phyloP scores from a whole-genome alignment of 108 stramenopile species.

The Pseudonitzschia delicatissima region DNA sequence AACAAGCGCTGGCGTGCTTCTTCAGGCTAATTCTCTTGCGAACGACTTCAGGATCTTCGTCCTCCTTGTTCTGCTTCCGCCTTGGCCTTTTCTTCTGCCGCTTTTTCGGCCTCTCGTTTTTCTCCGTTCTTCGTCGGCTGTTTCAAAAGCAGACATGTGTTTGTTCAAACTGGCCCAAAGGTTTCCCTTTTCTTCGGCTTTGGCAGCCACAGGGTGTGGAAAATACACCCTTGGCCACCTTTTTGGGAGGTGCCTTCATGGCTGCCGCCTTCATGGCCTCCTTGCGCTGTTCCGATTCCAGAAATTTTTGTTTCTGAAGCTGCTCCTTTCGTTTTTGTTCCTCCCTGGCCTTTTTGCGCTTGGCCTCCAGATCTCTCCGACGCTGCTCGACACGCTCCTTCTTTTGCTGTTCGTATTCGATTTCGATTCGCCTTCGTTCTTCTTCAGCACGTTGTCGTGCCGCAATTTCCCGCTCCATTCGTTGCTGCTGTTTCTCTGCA shows the following conservation, averaged over 20 bases:
- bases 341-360: constrained; percentile 22
- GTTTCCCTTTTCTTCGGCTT: background rate
- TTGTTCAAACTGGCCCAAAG: constrained; percentile 8
- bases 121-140: constrained; percentile 21
- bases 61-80: constrained; percentile 18
- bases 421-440: constrained; percentile 2
- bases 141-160: constrained; percentile 22
- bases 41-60: constrained; percentile 4
- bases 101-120: constrained; percentile 18
- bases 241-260: constrained; percentile 7
- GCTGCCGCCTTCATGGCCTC: constrained; percentile 20
- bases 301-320: constrained; percentile 20
- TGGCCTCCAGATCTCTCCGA: constrained; percentile 18
- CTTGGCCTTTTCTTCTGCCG: constrained; percentile 32
- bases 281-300: constrained; percentile 28
- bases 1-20: constrained; percentile 20
- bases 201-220: background rate
- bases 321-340: constrained; percentile 22
- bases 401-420: constrained; percentile 23
- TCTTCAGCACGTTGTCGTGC: constrained; percentile 7
- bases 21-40: constrained; percentile 19
- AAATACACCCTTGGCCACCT: background rate
- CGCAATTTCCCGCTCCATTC: constrained; percentile 6
- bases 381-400: constrained; percentile 21
- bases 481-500: background rate